Evolutionary conservation across 2,329 filamentous ascomycete species (phyloP).

Genomic region (Samsoniella hepiali): DNA sequence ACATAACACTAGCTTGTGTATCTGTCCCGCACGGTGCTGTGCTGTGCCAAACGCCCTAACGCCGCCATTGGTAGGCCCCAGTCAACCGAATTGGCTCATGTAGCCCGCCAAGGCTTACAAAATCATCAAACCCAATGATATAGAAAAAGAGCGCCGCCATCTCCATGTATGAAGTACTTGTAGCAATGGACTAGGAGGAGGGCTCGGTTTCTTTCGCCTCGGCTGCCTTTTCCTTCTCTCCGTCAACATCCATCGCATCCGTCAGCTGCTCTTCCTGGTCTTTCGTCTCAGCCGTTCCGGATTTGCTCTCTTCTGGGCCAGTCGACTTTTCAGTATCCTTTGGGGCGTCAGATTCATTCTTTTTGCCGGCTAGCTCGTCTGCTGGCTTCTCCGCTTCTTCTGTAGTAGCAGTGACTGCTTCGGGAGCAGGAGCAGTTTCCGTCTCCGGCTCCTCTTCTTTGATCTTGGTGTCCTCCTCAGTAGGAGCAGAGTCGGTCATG

Average conservation of each 20-base stretch:
- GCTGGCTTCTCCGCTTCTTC: constrained; percentile 24
- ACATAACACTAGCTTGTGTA: constrained; percentile 1
- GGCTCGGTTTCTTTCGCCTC: background rate
- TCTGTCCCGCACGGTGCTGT: constrained; percentile 2
- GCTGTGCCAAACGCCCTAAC: constrained; percentile 8
- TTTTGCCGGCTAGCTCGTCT: constrained; percentile 14
- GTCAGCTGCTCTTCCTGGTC: constrained; percentile 23
- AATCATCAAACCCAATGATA: constrained; percentile 1
- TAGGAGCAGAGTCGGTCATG: constrained; percentile 42
- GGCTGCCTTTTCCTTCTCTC: constrained; percentile 28
- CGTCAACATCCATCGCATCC: constrained; percentile 36
- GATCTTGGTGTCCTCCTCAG: constrained; percentile 33
- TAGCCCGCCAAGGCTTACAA: background rate
- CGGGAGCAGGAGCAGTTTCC: constrained; percentile 25
- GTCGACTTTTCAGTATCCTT: constrained; percentile 12
- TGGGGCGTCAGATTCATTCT: background rate
- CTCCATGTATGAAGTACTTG: background rate
- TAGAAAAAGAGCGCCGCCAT: background rate
- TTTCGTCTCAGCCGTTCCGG: constrained; percentile 19
- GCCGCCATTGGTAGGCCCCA: constrained; percentile 5
- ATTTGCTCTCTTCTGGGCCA: constrained; percentile 21
- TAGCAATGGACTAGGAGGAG: background rate
- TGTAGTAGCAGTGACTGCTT: constrained; percentile 7
- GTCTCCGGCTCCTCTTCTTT: constrained; percentile 40
- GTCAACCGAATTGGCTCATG: background rate